Evolutionary conservation across 2,329 filamentous ascomycete species (phyloP).

Genomic region (Coniochaeta sp.): DNA sequence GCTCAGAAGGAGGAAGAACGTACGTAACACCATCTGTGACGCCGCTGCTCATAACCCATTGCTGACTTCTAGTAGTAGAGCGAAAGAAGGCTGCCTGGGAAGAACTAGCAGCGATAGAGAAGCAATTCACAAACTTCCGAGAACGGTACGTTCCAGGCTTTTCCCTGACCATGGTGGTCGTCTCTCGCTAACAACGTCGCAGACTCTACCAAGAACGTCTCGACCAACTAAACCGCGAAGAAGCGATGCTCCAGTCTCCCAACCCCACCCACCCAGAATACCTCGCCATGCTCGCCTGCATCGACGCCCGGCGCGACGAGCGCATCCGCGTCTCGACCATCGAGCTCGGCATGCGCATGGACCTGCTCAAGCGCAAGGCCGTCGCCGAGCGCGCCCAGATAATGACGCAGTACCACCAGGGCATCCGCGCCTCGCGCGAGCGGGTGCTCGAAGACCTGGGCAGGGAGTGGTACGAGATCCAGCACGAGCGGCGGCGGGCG

Average conservation of each 20-base stretch:
- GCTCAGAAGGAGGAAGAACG: constrained; percentile 54
- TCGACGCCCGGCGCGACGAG: constrained; percentile 74
- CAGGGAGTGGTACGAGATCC: constrained; percentile 86
- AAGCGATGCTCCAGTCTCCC: constrained; percentile 50
- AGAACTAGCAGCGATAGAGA: constrained; percentile 72
- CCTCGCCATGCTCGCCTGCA: constrained; percentile 78
- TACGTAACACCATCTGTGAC: constrained; percentile 31
- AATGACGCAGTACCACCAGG: constrained; percentile 86
- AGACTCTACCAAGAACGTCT: constrained; percentile 87
- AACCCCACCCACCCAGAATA: constrained; percentile 83
- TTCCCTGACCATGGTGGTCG: background rate
- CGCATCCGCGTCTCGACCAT: constrained; percentile 70
- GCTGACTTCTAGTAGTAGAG: constrained; percentile 47
- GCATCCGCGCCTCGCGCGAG: constrained; percentile 75
- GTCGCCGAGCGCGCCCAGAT: constrained; percentile 79
- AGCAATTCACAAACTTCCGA: constrained; percentile 79
- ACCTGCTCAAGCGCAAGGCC: constrained; percentile 65
- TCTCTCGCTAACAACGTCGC: constrained; percentile 12
- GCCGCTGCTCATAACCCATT: background rate
- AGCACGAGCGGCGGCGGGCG: constrained; percentile 64
- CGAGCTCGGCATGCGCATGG: constrained; percentile 64
- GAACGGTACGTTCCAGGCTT: constrained; percentile 52
- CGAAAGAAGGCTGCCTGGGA: constrained; percentile 75
- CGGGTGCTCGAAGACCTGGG: constrained; percentile 72
- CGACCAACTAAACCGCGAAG: constrained; percentile 67